A percentile compares a stretch with the other conserved stretches of the same genome.
Conservation (phyloP, 2,329 filamentous ascomycete genomes). For the Pseudogymnoascus sp. region DNA sequence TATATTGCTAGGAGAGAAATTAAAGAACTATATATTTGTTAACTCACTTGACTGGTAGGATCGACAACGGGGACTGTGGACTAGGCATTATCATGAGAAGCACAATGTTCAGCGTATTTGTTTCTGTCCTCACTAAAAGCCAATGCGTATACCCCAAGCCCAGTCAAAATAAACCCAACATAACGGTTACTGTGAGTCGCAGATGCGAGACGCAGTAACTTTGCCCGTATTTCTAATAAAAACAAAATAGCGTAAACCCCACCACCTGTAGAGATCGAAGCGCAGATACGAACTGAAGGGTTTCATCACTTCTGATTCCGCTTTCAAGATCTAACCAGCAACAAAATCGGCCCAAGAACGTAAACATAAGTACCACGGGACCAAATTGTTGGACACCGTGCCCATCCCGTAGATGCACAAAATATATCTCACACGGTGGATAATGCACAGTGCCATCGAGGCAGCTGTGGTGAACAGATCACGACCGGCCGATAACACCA, state of each 20-base stretch:
- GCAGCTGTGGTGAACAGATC: not conserved
- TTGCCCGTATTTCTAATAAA: not conserved
- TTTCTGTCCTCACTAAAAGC: not conserved
- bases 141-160: not conserved
- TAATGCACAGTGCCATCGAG: not conserved
- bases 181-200: not conserved
- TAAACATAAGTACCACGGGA: not conserved
- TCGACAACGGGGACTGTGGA: too few relatives aligned
- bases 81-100: not conserved
- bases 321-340: not conserved
- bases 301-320: not conserved
- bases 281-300: slow-evolving; percentile 1
- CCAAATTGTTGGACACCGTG: not conserved
- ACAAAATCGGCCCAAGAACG: slow-evolving; percentile 7
- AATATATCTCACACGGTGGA: not conserved
- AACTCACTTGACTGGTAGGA: not conserved
- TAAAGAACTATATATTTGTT: not conserved
- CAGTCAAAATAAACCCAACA: not conserved
- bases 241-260: not conserved
- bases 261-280: not conserved
- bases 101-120: not conserved
- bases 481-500: not conserved
- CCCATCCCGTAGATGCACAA: not conserved
- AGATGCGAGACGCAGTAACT: not conserved
- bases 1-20: not conserved